These are phyloP conservation scores for Trichosporon sp. DNA, from an alignment of 1,284 basidiomycete genomes.

Conservation along the genomic window DNA sequence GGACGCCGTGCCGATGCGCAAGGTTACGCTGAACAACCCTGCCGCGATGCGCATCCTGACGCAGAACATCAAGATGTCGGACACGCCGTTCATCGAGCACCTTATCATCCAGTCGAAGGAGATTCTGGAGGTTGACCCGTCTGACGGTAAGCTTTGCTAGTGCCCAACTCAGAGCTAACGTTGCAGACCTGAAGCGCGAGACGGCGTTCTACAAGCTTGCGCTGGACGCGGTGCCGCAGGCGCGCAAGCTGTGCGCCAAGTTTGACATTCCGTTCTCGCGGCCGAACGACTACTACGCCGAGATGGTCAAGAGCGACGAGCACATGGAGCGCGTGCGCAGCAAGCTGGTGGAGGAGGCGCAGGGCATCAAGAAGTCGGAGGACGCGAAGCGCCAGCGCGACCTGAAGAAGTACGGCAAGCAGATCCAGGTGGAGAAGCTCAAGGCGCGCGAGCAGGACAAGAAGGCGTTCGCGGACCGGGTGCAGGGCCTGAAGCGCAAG, in stretches of 20 bases:
- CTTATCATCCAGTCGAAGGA: conserved; percentile 69
- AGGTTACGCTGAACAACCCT: conserved; percentile 78
- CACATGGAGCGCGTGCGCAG: conserved; percentile 98
- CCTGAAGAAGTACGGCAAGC: conserved; percentile 97
- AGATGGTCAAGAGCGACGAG: conserved; percentile 96
- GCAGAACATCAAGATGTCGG: conserved; percentile 69
- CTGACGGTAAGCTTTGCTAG: conserved; percentile 40
- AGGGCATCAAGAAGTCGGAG: conserved; percentile 85
- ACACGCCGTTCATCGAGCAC: conserved; percentile 80
- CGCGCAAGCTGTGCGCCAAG: conserved; percentile 67
- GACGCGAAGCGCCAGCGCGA: conserved; percentile 88
- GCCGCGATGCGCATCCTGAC: conserved; percentile 74
- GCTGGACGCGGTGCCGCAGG: conserved; percentile 70
- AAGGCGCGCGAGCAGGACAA: conserved; percentile 69
- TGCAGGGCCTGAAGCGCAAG: conserved; percentile 83
- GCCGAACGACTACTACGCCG: conserved; percentile 94
- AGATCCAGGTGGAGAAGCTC: conserved; percentile 83
- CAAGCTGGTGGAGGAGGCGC: conserved; percentile 78
- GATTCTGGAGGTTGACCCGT: conserved; percentile 68
- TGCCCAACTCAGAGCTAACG: background rate
- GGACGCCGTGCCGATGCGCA: conserved; percentile 70
- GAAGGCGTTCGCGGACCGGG: conserved; percentile 78
- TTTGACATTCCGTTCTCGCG: conserved; percentile 77
- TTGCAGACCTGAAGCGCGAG: conserved; percentile 77
- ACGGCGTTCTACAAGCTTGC: conserved; percentile 97